A percentile compares a stretch with the other conserved stretches of the same genome.
These are phyloP conservation scores for Heliosperma pusillum DNA, from an alignment of 148 eudicot species.

Conservation along the genomic window DNA sequence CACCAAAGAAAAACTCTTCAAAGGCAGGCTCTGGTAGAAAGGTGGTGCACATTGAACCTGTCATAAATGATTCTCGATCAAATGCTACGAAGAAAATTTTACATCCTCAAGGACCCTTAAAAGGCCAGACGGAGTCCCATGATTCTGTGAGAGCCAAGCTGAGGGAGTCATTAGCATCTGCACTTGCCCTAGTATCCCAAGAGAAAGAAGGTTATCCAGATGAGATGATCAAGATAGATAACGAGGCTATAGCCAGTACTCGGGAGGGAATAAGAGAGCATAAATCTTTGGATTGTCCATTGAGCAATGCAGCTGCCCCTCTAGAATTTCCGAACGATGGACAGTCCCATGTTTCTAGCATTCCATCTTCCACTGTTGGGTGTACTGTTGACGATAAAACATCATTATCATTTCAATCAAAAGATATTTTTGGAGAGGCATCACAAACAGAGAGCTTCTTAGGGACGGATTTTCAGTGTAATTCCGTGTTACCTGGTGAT, in stretches of 20 bases:
- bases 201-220: constrained; percentile 31
- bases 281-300: constrained; percentile 25
- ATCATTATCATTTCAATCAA: constrained; percentile 21
- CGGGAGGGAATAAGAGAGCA: constrained; percentile 24
- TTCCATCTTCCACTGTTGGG: constrained; percentile 25
- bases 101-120: constrained; percentile 41
- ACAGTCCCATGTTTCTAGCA: constrained; percentile 22
- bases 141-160: constrained; percentile 83
- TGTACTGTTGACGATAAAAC: constrained; percentile 23
- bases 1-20: constrained; percentile 25
- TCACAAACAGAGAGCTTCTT: constrained; percentile 34
- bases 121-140: constrained; percentile 39
- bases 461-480: constrained; percentile 37
- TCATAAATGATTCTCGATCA: constrained; percentile 40
- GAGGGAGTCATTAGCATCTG: constrained; percentile 83
- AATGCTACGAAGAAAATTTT: constrained; percentile 42
- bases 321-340: constrained; percentile 23
- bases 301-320: constrained; percentile 18
- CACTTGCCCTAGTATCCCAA: constrained; percentile 61
- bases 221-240: constrained; percentile 26
- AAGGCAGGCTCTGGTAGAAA: constrained; percentile 40
- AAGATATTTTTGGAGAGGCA: constrained; percentile 25
- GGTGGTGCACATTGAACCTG: constrained; percentile 48
- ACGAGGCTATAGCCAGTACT: constrained; percentile 8
- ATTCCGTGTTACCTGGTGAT: constrained; percentile 46